These are phyloP conservation scores for Circinella umbellata DNA, from an alignment of 371 early-diverging fungal species.

Conservation along the genomic window DNA sequence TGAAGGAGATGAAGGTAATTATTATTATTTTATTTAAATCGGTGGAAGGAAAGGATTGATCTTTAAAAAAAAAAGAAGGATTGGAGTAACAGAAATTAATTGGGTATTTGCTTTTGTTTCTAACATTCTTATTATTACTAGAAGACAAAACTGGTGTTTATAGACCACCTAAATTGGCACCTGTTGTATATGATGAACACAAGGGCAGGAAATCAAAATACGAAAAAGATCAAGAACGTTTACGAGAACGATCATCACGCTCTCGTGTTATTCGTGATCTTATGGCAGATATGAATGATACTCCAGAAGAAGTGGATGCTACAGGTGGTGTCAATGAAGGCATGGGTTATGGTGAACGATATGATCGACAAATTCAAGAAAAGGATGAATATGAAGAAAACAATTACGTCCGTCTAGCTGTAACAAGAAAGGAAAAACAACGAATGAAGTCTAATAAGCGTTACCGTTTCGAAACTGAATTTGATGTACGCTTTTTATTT, in stretches of 20 bases:
- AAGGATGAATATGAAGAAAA: constrained; percentile 87
- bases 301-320: constrained; percentile 84
- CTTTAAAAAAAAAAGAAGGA: neutral
- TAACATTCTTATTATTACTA: neutral
- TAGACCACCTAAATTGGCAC: constrained; percentile 87
- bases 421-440: constrained; percentile 80
- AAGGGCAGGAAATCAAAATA: constrained; percentile 53
- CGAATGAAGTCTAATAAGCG: constrained; percentile 63
- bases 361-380: constrained; percentile 65
- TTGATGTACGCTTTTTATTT: constrained; percentile 60
- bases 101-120: neutral
- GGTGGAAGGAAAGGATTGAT: neutral
- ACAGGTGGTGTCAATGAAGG: constrained; percentile 70
- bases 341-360: constrained; percentile 53
- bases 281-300: constrained; percentile 81
- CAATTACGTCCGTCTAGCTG: constrained; percentile 82
- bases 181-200: constrained; percentile 86
- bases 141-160: constrained; percentile 60
- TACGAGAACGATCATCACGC: constrained; percentile 75
- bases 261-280: constrained; percentile 91
- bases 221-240: constrained; percentile 67
- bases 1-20: constrained; percentile 13
- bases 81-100: too few species aligned
- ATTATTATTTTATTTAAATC: too few species aligned
- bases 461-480: constrained; percentile 82